Percentiles rank a stretch among this genome's conserved stretches.
Evolutionary conservation across 2,329 filamentous ascomycete species (phyloP).

Genomic region (Hypocrella siamensis): DNA sequence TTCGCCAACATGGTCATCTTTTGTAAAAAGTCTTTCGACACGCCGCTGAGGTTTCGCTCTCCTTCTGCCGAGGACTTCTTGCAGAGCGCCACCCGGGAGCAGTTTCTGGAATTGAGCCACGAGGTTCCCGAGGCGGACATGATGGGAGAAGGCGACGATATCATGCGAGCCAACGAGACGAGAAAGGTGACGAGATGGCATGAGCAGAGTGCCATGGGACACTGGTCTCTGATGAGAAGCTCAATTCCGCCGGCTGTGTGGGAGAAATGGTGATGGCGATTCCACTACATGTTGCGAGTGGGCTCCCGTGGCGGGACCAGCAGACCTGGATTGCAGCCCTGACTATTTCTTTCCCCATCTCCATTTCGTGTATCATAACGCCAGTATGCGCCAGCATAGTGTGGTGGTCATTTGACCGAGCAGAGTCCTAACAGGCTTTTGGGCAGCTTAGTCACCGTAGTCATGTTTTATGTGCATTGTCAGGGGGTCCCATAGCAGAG

Average conservation of each 20-base stretch:
- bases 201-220: slow-evolving; percentile 58
- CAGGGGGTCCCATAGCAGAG: too few species aligned
- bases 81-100: slow-evolving; percentile 51
- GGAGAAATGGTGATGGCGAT: slow-evolving; percentile 56
- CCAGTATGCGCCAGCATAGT: too few species aligned
- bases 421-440: too few species aligned
- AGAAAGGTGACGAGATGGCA: slow-evolving; percentile 56
- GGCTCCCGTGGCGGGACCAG: too few species aligned
- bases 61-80: slow-evolving; percentile 53
- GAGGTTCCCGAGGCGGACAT: slow-evolving; percentile 46
- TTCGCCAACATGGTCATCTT: slow-evolving; percentile 97
- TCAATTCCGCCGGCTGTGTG: slow-evolving; percentile 67
- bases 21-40: slow-evolving; percentile 49
- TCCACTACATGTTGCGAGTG: too few species aligned
- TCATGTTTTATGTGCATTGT: too few species aligned
- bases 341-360: too few species aligned
- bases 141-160: slow-evolving; percentile 25
- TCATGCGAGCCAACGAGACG: slow-evolving; percentile 50
- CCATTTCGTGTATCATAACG: too few species aligned
- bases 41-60: slow-evolving; percentile 47
- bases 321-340: too few species aligned
- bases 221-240: slow-evolving; percentile 84
- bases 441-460: too few species aligned
- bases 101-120: slow-evolving; percentile 55
- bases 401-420: too few species aligned